Evolutionary conservation across 805 yeast species (phyloP).

Genomic region (Kluyveromyces siamensis): DNA sequence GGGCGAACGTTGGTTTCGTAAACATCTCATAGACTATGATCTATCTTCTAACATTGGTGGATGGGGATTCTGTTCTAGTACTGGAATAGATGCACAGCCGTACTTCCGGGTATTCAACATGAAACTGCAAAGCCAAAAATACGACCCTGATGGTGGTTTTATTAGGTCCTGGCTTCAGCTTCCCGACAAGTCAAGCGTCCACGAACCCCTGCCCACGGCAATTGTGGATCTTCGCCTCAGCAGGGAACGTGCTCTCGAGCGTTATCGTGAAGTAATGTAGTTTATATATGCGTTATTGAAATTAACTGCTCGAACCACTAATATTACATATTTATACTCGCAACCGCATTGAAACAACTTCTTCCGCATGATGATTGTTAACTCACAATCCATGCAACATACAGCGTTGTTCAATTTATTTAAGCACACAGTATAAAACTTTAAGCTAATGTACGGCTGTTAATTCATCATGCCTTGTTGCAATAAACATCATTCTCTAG

Average conservation of each 20-base stretch:
- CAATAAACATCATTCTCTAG: too few relatives aligned
- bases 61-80: conserved; percentile 47
- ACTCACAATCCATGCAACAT: too few relatives aligned
- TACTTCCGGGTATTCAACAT: conserved; percentile 50
- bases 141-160: conserved; percentile 39
- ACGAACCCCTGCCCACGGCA: conserved; percentile 32
- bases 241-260: conserved; percentile 35
- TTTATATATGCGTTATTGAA: not conserved
- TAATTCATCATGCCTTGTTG: too few relatives aligned
- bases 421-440: too few relatives aligned
- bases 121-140: conserved; percentile 38
- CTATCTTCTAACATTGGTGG: conserved; percentile 48
- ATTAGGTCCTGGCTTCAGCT: conserved; percentile 41
- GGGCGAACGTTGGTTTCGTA: conserved; percentile 45
- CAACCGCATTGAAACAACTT: too few relatives aligned
- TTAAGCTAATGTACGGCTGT: too few relatives aligned
- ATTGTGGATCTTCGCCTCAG: conserved; percentile 35
- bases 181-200: conserved; percentile 16
- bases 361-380: too few relatives aligned
- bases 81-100: conserved; percentile 49
- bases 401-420: too few relatives aligned
- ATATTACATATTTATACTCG: too few relatives aligned
- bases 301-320: not conserved
- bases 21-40: conserved; percentile 43
- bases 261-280: conserved; percentile 31